These are phyloP conservation scores for Candida tetrigidarum DNA, from an alignment of 1,139 yeast genomes.

Conservation along the genomic window DNA sequence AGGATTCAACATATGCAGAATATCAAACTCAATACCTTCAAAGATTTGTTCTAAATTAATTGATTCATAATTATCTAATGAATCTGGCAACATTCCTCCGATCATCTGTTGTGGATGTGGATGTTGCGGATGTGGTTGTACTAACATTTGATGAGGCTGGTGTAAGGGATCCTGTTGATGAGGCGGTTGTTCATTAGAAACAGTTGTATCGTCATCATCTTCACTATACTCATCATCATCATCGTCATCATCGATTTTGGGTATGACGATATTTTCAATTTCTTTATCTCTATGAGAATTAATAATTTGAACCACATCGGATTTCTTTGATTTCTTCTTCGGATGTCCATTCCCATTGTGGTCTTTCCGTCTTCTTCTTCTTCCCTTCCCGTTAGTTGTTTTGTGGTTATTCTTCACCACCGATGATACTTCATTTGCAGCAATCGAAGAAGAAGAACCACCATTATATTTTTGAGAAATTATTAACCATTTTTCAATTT, in stretches of 20 bases:
- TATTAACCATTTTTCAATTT: slow-evolving; percentile 53
- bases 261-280: slow-evolving; percentile 46
- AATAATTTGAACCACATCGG: slow-evolving; percentile 41
- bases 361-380: not conserved
- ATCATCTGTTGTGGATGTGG: not conserved
- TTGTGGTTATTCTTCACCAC: not conserved
- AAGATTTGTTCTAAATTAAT: slow-evolving; percentile 29
- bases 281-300: slow-evolving; percentile 45
- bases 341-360: not conserved
- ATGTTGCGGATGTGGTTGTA: not conserved
- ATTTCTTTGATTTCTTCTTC: not conserved
- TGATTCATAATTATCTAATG: too few species aligned
- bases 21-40: slow-evolving; percentile 36
- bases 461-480: slow-evolving; percentile 32
- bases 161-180: not conserved
- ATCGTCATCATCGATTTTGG: slow-evolving; percentile 23
- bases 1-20: slow-evolving; percentile 32
- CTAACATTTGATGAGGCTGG: too few species aligned
- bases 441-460: too few species aligned
- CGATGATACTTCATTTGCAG: too few species aligned
- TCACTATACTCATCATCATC: not conserved
- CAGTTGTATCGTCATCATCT: not conserved
- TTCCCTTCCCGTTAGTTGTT: not conserved
- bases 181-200: not conserved
- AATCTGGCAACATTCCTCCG: too few species aligned